Evolutionary conservation across 345 rosid genomes (phyloP).

Genomic region (Euphorbia tirucalli): DNA sequence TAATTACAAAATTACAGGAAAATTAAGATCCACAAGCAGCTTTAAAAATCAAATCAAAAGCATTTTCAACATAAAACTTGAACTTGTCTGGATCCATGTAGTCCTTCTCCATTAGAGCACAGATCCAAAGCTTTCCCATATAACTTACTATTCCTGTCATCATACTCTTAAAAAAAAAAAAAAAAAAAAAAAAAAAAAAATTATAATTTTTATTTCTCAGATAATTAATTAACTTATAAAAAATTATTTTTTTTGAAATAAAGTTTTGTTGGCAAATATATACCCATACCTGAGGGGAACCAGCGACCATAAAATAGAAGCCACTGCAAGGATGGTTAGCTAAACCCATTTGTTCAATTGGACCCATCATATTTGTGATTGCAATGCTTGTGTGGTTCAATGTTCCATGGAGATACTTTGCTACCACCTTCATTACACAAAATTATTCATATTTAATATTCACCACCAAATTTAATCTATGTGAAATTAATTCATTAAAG

Average conservation of each 20-base stretch:
- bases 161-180: conserved; percentile 16
- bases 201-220: too few species aligned
- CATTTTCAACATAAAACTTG: conserved; percentile 23
- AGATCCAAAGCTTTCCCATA: conserved; percentile 32
- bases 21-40: conserved; percentile 13
- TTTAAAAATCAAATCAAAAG: conserved; percentile 29
- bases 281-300: conserved; percentile 42
- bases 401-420: conserved; percentile 29
- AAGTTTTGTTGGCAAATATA: neutral
- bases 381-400: conserved; percentile 39
- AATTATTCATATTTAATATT: neutral
- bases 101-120: conserved; percentile 34
- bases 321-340: conserved; percentile 41
- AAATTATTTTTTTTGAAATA: too few species aligned
- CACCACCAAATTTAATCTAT: too few species aligned
- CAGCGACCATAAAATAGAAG: conserved; percentile 36
- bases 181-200: neutral
- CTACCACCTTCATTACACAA: conserved; percentile 22
- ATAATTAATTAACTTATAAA: too few species aligned
- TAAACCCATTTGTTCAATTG: conserved; percentile 36
- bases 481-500: too few species aligned
- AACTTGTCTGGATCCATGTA: conserved; percentile 34
- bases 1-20: too few species aligned
- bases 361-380: conserved; percentile 44
- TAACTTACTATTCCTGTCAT: conserved; percentile 34